These are phyloP conservation scores for Ceratobasidium sp. DNA, from an alignment of 1,284 basidiomycete genomes.

Conservation along the genomic window DNA sequence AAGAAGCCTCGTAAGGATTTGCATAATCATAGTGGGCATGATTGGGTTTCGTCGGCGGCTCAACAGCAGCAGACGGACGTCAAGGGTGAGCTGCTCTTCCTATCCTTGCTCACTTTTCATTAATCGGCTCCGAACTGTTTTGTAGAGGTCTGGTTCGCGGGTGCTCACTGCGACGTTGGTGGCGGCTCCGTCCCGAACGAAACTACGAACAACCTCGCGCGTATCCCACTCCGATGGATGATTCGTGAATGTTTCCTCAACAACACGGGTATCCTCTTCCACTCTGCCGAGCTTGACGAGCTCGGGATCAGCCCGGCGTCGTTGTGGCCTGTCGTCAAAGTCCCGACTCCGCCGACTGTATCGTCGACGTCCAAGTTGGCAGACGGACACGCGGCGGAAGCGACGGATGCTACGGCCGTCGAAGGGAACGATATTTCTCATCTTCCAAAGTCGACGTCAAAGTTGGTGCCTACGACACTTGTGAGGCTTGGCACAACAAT, in stretches of 20 bases:
- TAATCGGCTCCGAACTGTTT: no score
- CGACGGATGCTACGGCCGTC: slow-evolving; percentile 26
- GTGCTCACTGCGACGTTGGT: slow-evolving; percentile 51
- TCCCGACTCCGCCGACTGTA: slow-evolving; percentile 24
- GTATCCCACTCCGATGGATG: slow-evolving; percentile 55
- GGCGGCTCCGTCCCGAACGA: slow-evolving; percentile 52
- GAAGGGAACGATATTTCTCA: neutral
- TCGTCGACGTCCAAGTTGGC: neutral
- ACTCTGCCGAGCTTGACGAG: slow-evolving; percentile 49
- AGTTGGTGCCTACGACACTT: slow-evolving; percentile 11
- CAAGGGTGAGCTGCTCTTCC: slow-evolving; percentile 25
- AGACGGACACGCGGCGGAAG: slow-evolving; percentile 12
- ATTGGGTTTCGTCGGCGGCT: neutral
- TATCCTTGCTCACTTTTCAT: neutral
- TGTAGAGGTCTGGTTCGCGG: slow-evolving; percentile 48
- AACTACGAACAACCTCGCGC: slow-evolving; percentile 48
- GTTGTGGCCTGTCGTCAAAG: slow-evolving; percentile 25
- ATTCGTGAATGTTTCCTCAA: slow-evolving; percentile 52
- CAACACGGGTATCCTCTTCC: slow-evolving; percentile 52
- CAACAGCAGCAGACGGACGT: slow-evolving; percentile 26
- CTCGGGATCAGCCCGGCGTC: slow-evolving; percentile 49
- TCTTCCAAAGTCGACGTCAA: neutral
- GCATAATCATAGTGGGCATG: slow-evolving; percentile 22
- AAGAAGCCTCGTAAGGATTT: neutral
- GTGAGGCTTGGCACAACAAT: slow-evolving; percentile 11